A percentile compares a stretch with the other conserved stretches of the same genome.
Evolutionary conservation across 179 eudicot species (phyloP).

Genomic region (Camellia oleifera): DNA sequence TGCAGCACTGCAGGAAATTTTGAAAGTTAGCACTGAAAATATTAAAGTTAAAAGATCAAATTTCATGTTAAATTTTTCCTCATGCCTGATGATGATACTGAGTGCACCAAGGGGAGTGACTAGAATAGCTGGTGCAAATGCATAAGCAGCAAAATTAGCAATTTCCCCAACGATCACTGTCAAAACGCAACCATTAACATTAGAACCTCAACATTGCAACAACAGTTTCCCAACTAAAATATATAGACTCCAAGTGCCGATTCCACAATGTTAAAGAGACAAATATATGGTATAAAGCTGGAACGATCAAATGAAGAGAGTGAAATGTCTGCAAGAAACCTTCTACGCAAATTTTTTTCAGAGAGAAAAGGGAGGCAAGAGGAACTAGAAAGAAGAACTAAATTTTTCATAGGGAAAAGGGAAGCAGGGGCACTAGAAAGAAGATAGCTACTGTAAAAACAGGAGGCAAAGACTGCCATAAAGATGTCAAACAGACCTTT

Average conservation of each 20-base stretch:
- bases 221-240: neutral
- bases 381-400: no score
- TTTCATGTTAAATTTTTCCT: slow-evolving; percentile 1
- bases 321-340: no score
- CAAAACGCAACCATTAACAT: slow-evolving; percentile 4
- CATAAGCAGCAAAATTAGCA: slow-evolving; percentile 91
- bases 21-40: neutral
- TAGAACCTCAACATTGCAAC: neutral
- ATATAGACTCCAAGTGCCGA: neutral
- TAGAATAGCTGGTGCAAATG: slow-evolving; percentile 85
- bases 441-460: neutral
- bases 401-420: neutral
- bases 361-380: neutral
- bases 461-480: neutral
- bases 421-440: neutral
- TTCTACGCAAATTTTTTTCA: neutral
- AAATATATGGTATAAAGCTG: neutral
- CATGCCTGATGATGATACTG: slow-evolving; percentile 81
- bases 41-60: neutral
- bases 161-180: slow-evolving; percentile 90
- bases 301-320: no score
- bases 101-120: slow-evolving; percentile 95
- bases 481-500: neutral
- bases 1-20: slow-evolving; percentile 56
- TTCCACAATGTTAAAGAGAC: neutral